Evolutionary conservation across 2,329 filamentous ascomycete genomes (phyloP).

Genomic region (Aspergillus flavus): DNA sequence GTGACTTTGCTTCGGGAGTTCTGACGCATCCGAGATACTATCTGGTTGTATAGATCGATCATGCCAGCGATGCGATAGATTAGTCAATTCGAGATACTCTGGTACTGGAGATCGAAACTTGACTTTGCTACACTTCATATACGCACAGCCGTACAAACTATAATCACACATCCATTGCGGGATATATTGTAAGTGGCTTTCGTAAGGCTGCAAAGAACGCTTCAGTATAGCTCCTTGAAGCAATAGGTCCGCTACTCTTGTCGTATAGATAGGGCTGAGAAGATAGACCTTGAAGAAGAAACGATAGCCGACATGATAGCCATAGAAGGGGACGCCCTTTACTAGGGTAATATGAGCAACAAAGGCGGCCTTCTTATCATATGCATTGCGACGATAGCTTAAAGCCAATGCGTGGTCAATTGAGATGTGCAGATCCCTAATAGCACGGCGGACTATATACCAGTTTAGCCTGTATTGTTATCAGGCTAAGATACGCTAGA

Average conservation of each 20-base stretch:
- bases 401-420: constrained; percentile 89
- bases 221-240: constrained; percentile 87
- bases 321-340: constrained; percentile 94
- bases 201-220: constrained; percentile 82
- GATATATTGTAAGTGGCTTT: constrained; percentile 89
- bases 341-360: constrained; percentile 89
- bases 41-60: constrained; percentile 66
- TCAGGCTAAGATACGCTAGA: neutral
- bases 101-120: constrained; percentile 78
- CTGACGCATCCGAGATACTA: constrained; percentile 62
- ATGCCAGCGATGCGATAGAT: constrained; percentile 74
- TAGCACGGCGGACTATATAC: constrained; percentile 69
- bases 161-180: constrained; percentile 99
- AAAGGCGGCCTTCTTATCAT: constrained; percentile 69
- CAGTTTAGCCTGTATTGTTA: constrained; percentile 14
- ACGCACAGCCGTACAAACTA: constrained; percentile 92
- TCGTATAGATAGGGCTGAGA: constrained; percentile 83
- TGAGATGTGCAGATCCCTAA: constrained; percentile 76
- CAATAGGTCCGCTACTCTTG: constrained; percentile 81
- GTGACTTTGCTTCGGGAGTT: constrained; percentile 77
- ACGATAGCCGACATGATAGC: constrained; percentile 88
- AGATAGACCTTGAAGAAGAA: constrained; percentile 95
- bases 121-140: constrained; percentile 72
- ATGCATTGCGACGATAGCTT: constrained; percentile 76
- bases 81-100: constrained; percentile 63